Percentiles rank a stretch among this genome's conserved stretches.
Evolutionary conservation across 768 basidiomycete genomes (phyloP).

Genomic region (Agaricus subrufescens): DNA sequence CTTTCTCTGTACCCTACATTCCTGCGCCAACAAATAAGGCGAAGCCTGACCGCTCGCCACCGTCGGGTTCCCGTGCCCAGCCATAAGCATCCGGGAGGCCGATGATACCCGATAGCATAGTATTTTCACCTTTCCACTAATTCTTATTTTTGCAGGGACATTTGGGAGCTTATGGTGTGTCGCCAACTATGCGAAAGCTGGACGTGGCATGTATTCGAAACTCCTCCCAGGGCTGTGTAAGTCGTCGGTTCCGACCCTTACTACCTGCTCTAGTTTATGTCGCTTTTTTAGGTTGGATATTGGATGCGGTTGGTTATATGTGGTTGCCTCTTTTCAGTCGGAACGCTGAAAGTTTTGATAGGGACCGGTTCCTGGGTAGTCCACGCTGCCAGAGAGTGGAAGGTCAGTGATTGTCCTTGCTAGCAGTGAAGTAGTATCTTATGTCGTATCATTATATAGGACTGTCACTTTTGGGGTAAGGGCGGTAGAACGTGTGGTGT

Average conservation of each 20-base stretch:
- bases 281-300: constrained; percentile 51
- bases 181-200: constrained; percentile 51
- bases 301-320: constrained; percentile 56
- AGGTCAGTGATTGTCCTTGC: constrained; percentile 31
- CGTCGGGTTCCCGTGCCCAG: too few relatives aligned
- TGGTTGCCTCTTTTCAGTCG: background rate
- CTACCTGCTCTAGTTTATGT: background rate
- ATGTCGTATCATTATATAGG: constrained; percentile 24
- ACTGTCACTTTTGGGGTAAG: constrained; percentile 37
- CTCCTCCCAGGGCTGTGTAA: constrained; percentile 59
- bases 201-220: constrained; percentile 63
- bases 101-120: background rate
- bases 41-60: too few relatives aligned
- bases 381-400: constrained; percentile 61
- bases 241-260: constrained; percentile 17
- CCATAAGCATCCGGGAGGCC: too few relatives aligned
- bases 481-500: too few relatives aligned
- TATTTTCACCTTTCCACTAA: background rate
- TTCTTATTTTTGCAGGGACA: constrained; percentile 40
- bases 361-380: constrained; percentile 76
- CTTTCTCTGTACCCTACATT: too few relatives aligned
- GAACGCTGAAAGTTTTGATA: constrained; percentile 16
- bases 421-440: background rate
- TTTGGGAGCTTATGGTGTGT: constrained; percentile 60
- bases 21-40: too few relatives aligned